Evolutionary conservation across 106 monocot genomes (phyloP), one percentile per base, ranked within the genome.

Genomic region (Chionographis japonica): DNA sequence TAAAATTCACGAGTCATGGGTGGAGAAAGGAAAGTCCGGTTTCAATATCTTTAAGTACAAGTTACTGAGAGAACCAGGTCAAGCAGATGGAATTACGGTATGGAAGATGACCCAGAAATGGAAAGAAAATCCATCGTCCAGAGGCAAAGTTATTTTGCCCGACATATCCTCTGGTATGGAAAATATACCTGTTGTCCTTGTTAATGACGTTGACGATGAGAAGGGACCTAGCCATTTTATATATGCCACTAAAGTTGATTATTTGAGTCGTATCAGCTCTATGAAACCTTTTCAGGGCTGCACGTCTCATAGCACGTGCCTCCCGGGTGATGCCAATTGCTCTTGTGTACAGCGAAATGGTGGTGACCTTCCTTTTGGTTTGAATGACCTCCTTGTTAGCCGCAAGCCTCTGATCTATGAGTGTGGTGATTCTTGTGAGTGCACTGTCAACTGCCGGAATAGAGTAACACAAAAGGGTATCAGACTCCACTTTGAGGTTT

Each of bases 41-140:
- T 82, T 75, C 50, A 87, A 80, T 63, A 69, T 86, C 63, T 94
- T 90, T 61, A 94, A 94, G 65, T 94, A 79, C 67, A 84, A 85
- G 68, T 58, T 94, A 65, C 19, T 78, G 54, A 67, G 90, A 55
- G 78, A 87, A 50, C 79, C 75, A 19, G 84, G 60, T n/a, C 94
- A 94, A 53, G 81, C 87, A 54, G 79, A 81, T 67, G 94, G 74
- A 58, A 66, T 82, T 57, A 66, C 81, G 8, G 58, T 78, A 19
- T 90, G 89, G 89, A 94, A 90, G 64, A 63, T 52, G 72, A 64
- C 79, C 27, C 79, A 85, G 68, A 66, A 64, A 56, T 94, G 90
- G 94, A 78, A 40, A 68, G 60, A 65, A 40, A 78, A 86, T 77
- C 89, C 84, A 17, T 57, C 75, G 11, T 66, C 75, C 12, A 81